phyloP scores from a whole-genome alignment of 306 rosid genomes.

The peach (Prunus persica) region DNA sequence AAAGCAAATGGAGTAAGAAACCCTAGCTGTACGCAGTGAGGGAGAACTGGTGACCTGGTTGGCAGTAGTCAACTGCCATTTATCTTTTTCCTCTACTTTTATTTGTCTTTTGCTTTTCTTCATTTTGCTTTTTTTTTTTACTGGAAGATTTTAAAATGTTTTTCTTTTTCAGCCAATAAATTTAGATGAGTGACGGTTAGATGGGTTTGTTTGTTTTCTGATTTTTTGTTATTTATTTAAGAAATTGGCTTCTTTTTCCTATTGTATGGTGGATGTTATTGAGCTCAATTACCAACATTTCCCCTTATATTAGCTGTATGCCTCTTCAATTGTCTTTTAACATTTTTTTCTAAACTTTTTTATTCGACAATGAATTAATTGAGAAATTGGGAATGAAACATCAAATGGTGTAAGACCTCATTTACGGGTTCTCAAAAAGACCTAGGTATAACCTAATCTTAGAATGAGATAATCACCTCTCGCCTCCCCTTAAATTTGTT shows the following conservation, averaged over 20 bases:
- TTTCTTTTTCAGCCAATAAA: background rate
- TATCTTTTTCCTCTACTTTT: background rate
- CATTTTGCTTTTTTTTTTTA: background rate
- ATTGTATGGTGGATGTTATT: background rate
- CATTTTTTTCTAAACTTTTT: background rate
- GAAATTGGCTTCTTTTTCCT: background rate
- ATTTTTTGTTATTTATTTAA: background rate
- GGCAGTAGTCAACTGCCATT: constrained; percentile 25
- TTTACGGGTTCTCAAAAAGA: too few relatives aligned
- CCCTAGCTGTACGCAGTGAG: constrained; percentile 40
- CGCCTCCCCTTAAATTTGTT: too few relatives aligned
- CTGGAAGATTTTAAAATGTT: background rate
- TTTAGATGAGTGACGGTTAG: background rate
- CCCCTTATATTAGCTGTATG: too few relatives aligned
- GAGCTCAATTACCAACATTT: too few relatives aligned
- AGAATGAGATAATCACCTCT: rapidly evolving
- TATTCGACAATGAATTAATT: background rate
- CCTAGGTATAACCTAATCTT: rapidly evolving
- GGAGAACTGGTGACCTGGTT: background rate
- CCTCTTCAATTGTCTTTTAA: too few relatives aligned
- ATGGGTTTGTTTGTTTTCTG: background rate
- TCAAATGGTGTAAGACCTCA: too few relatives aligned
- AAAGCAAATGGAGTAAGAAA: constrained; percentile 11
- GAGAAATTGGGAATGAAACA: background rate
- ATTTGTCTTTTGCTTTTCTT: constrained; percentile 2